Conservation (phyloP, 179 eudicot species). For the Pouteria campechiana region DNA sequence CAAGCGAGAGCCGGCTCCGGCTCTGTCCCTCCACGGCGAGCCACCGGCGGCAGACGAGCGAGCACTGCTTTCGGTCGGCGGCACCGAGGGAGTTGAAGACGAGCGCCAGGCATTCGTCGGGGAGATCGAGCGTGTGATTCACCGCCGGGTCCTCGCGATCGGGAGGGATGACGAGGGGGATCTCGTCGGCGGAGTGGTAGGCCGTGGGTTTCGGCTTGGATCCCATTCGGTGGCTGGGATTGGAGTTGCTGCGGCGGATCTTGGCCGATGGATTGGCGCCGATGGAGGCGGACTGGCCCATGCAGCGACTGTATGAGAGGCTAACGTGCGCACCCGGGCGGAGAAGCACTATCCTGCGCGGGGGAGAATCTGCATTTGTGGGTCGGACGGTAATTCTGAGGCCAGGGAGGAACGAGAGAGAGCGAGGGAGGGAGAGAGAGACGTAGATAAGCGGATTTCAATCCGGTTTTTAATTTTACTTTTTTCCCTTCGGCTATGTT, state of each 20-base stretch:
- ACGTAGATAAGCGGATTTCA: too few relatives aligned
- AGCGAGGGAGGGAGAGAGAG: too few relatives aligned
- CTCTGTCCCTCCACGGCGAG: constrained; percentile 61
- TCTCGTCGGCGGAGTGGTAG: background rate
- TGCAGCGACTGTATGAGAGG: constrained; percentile 5
- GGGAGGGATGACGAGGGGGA: background rate
- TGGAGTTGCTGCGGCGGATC: constrained; percentile 1
- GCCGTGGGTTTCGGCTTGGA: constrained; percentile 1
- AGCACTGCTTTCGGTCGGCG: constrained; percentile 44
- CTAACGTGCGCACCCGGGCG: background rate
- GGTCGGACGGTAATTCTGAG: too few relatives aligned
- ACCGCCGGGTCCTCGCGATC: background rate
- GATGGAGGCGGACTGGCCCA: constrained; percentile 21
- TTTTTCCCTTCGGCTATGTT: too few relatives aligned
- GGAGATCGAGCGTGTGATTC: constrained; percentile 37
- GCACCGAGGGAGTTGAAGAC: constrained; percentile 44
- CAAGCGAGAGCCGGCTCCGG: constrained; percentile 57
- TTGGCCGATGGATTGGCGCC: background rate
- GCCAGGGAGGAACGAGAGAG: too few relatives aligned
- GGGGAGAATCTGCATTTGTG: too few relatives aligned
- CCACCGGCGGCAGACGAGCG: constrained; percentile 72
- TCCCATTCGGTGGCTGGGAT: constrained; percentile 7
- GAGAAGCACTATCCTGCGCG: background rate
- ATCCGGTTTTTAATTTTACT: too few relatives aligned
- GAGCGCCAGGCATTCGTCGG: constrained; percentile 66